phyloP scores from a whole-genome alignment of 768 basidiomycete genomes.

The Calvatia gigantea region DNA sequence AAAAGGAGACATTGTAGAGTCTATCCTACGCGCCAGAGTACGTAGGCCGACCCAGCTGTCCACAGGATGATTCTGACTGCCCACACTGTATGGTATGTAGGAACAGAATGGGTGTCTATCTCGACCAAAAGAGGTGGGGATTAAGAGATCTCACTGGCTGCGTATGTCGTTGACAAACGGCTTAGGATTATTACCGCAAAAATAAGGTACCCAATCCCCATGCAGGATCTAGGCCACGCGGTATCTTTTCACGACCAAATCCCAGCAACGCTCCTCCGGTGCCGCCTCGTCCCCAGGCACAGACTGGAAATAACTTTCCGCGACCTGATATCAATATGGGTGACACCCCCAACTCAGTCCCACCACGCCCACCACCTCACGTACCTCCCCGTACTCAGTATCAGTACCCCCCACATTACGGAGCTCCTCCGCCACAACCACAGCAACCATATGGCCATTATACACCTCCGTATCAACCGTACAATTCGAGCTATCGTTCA shows the following conservation, averaged over 20 bases:
- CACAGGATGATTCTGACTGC: no score
- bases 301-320: conserved; percentile 41
- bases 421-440: conserved; percentile 12
- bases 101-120: conserved; percentile 60
- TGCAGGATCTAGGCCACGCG: conserved; percentile 30
- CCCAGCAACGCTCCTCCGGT: conserved; percentile 23
- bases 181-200: conserved; percentile 55
- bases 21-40: conserved; percentile 52
- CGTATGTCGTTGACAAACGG: conserved; percentile 2
- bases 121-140: conserved; percentile 51
- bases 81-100: no score
- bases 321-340: conserved; percentile 62
- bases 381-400: not conserved
- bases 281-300: conserved; percentile 33
- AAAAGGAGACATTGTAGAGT: conserved; percentile 76
- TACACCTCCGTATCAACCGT: conserved; percentile 17
- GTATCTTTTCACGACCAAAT: conserved; percentile 45
- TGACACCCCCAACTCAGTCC: conserved; percentile 24
- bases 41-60: conserved; percentile 17
- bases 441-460: conserved; percentile 12
- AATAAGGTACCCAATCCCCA: conserved; percentile 56
- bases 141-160: not conserved
- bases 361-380: conserved; percentile 13
- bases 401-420: conserved; percentile 16
- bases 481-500: not conserved